These are phyloP conservation scores for Termitomyces heimii DNA, from an alignment of 768 basidiomycete genomes.

Conservation along the genomic window DNA sequence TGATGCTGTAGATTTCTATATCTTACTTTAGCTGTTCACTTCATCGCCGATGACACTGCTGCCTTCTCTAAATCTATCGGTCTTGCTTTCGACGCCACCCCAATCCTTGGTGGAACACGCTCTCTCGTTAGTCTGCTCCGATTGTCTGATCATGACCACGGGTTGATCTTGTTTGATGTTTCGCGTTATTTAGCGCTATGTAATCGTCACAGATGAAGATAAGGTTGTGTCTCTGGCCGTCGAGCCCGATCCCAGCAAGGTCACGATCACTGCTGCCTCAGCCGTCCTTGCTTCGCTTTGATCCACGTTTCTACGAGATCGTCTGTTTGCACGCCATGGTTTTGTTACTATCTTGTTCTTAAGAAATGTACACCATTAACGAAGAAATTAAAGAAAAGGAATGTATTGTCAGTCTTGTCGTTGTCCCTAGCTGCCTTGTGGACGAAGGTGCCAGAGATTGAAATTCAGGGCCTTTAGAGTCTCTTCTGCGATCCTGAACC, in stretches of 20 bases:
- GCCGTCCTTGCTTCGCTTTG: slow-evolving; percentile 31
- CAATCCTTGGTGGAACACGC: slow-evolving; percentile 59
- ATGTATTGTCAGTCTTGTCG: neutral
- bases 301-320: neutral
- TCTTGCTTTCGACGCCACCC: slow-evolving; percentile 55
- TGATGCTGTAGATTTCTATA: slow-evolving; percentile 6
- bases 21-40: slow-evolving; percentile 38
- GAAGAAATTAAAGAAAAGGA: neutral
- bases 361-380: too few relatives aligned
- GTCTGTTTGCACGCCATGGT: neutral
- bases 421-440: neutral
- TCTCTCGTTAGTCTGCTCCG: slow-evolving; percentile 41
- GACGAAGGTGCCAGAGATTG: neutral
- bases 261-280: slow-evolving; percentile 50
- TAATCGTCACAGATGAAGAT: slow-evolving; percentile 50
- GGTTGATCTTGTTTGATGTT: neutral
- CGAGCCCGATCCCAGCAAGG: slow-evolving; percentile 38
- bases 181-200: slow-evolving; percentile 39
- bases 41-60: slow-evolving; percentile 67
- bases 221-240: slow-evolving; percentile 49
- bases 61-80: slow-evolving; percentile 49
- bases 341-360: too few relatives aligned
- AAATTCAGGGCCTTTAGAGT: neutral
- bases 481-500: neutral
- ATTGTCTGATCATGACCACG: neutral